Base-by-base conservation (phyloP, 768 basidiomycete species). In the Pleurotus djamor region DNA sequence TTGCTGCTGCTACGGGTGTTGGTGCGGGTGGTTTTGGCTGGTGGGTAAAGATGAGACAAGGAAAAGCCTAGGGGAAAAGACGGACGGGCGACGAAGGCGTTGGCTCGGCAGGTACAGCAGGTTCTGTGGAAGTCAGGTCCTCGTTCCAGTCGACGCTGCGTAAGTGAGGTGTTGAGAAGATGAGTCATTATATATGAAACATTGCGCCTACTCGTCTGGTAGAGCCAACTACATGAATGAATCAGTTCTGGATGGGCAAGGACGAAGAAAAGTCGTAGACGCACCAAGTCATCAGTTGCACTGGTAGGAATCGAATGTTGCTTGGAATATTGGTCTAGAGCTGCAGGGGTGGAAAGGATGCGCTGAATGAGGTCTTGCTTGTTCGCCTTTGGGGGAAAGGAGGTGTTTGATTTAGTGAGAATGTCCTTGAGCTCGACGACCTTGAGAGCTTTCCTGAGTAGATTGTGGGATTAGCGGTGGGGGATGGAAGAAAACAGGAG, bases 401-500 rank as follows among this genome's bases (percentile, higher is more conserved):
- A 49, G 57, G 83, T 73, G 37, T 67, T 60, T 17, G 87, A 88
- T 48, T 76, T 77, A 55, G 75, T 45, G 67, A 90, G 83, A 61
- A 90, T 81, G 59, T 82, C 78, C 66, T 75, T 84, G 70, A 91
- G 84, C 64, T 91, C 88, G 37, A 80, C 79, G 68, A 89, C 89
- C 71, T 88, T 89, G 76, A 91, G 84, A 0, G 84, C 72, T 71
- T 85, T 86, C 60, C 79, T 79, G 67, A 59, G 45, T 41, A 38
- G 47, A 61, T 14, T 51, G 49, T 3, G 28, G n/a, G 14, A 35
- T 21, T 51, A 75, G 74, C 79, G 67, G 8, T n/a, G 38, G 36
- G 1, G 59, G 14, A 17, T 33, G 35, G 13, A 28, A 2, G 6
- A n/a, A 38, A 33, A 14, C 13, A 13, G 38, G 5, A 17, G n/a